These are phyloP conservation scores for Volvariella surrecta DNA, from an alignment of 1,284 basidiomycete species.

Conservation along the genomic window DNA sequence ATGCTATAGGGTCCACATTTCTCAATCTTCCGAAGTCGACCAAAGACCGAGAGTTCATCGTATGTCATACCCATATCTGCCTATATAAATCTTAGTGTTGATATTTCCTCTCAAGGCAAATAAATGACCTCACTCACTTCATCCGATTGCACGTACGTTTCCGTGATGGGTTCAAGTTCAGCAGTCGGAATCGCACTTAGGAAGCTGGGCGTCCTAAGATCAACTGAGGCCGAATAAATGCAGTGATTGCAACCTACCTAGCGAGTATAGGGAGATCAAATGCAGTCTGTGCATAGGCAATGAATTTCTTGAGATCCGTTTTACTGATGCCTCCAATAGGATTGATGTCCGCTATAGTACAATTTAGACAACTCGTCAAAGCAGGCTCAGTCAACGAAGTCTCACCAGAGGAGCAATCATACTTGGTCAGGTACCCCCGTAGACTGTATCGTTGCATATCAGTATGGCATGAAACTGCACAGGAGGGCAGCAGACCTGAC, in stretches of 20 bases:
- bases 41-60: slow-evolving; percentile 92
- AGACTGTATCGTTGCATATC: slow-evolving; percentile 40
- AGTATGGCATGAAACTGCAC: not conserved
- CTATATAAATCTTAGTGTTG: slow-evolving; percentile 25
- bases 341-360: slow-evolving; percentile 81
- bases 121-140: slow-evolving; percentile 61
- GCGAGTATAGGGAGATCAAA: slow-evolving; percentile 84
- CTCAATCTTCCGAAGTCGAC: slow-evolving; percentile 89
- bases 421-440: slow-evolving; percentile 96
- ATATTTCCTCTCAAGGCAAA: not conserved
- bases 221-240: not conserved
- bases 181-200: slow-evolving; percentile 90
- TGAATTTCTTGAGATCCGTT: slow-evolving; percentile 95
- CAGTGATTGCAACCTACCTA: too few relatives aligned
- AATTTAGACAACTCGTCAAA: not conserved
- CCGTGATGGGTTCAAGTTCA: slow-evolving; percentile 93
- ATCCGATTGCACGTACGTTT: slow-evolving; percentile 91
- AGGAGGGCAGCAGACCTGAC: slow-evolving; percentile 23
- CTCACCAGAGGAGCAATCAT: slow-evolving; percentile 84
- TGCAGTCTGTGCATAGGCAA: slow-evolving; percentile 70
- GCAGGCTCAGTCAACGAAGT: slow-evolving; percentile 2
- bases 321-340: slow-evolving; percentile 98
- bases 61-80: slow-evolving; percentile 99
- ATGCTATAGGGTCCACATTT: slow-evolving; percentile 97
- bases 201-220: slow-evolving; percentile 73